phyloP scores from a whole-genome alignment of 2,329 filamentous ascomycete species.

The Huntiella bhutanensis region DNA sequence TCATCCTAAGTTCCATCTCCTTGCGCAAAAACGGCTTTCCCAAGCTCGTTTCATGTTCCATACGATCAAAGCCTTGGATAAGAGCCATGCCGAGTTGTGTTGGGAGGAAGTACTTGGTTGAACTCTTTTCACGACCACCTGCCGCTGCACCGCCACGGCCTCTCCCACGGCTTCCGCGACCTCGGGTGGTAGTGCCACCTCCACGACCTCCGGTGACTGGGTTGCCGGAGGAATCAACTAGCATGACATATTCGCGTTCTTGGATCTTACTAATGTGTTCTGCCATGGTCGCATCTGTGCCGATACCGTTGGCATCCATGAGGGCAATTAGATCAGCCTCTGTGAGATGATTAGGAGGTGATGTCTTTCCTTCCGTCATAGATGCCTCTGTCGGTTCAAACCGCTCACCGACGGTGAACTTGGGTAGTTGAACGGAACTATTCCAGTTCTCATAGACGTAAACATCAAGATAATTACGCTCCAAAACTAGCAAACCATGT shows the following conservation, averaged over 20 bases:
- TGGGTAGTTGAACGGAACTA: slow-evolving; percentile 63
- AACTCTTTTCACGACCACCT: slow-evolving; percentile 20
- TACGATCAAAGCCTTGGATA: slow-evolving; percentile 84
- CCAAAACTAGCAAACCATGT: slow-evolving; percentile 66
- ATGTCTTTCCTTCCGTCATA: slow-evolving; percentile 81
- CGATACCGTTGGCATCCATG: slow-evolving; percentile 98
- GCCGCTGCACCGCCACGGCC: slow-evolving; percentile 21
- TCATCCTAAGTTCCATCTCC: slow-evolving; percentile 96
- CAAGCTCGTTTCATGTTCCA: slow-evolving; percentile 80
- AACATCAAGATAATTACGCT: slow-evolving; percentile 85
- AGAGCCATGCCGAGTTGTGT: slow-evolving; percentile 80
- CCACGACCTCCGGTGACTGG: slow-evolving; percentile 18
- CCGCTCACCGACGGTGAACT: slow-evolving; percentile 57
- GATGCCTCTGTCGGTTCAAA: slow-evolving; percentile 80
- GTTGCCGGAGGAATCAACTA: slow-evolving; percentile 27
- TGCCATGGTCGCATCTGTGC: slow-evolving; percentile 96
- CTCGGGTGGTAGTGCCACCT: slow-evolving; percentile 19
- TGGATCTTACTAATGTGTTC: slow-evolving; percentile 97
- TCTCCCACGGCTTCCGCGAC: slow-evolving; percentile 30
- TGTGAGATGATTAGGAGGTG: slow-evolving; percentile 67
- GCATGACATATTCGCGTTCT: slow-evolving; percentile 66
- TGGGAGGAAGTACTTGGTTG: slow-evolving; percentile 74
- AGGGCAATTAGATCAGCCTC: slow-evolving; percentile 88
- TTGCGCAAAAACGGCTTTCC: slow-evolving; percentile 93
- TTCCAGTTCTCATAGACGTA: slow-evolving; percentile 96